Base-by-base conservation (phyloP, 116 monocot genomes). In the Iris pallida region DNA sequence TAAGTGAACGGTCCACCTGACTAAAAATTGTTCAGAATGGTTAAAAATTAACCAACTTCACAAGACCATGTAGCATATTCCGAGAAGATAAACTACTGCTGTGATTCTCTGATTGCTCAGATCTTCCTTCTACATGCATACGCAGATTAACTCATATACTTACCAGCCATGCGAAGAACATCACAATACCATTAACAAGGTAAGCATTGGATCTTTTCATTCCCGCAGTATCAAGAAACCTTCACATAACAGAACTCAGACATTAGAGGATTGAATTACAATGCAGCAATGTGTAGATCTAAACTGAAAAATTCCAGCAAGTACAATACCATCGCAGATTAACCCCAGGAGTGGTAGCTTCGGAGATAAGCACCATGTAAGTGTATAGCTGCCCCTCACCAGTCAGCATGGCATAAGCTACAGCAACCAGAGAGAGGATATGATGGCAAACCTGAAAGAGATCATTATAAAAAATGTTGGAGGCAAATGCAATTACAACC, bases 141-240 rank as follows among this genome's bases (percentile, higher is more conserved):
- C 30, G 3, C 30, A 30, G 30, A 30, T 30, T 30, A 30, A 30
- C 30, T 30, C n/a, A 57, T 68, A 9, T 16, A 53, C 54, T 61
- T 78, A 83, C 83, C 75, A 83, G 78, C 78, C 83, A 83, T 48
- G 78, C 68, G 57, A 83, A 42, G 55, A 83, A 83, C 75, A 79
- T 75, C 13, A 57, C 20, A 65, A 78, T 53, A 11, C 83, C 83
- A 75, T 83, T 78, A 17, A 78, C 49, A 10, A 83, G 70, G 63
- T 83, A 83, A 16, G 53, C 71, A 45, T 13, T 78, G 60, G 83
- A 91, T 57, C 70, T 86, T 66, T 91, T 91, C 84, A 85, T 75
- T 68, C 91, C 88, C 53, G 82, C 78, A 55, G 86, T 82, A 64
- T 88, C 88, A 63, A 95, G 88, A 75, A 82, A 95, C 91, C 95